Percentiles rank a stretch among this genome's conserved stretches.
Evolutionary conservation across 1,139 yeast genomes (phyloP).

Genomic region (Candida pseudoviswanathii): DNA sequence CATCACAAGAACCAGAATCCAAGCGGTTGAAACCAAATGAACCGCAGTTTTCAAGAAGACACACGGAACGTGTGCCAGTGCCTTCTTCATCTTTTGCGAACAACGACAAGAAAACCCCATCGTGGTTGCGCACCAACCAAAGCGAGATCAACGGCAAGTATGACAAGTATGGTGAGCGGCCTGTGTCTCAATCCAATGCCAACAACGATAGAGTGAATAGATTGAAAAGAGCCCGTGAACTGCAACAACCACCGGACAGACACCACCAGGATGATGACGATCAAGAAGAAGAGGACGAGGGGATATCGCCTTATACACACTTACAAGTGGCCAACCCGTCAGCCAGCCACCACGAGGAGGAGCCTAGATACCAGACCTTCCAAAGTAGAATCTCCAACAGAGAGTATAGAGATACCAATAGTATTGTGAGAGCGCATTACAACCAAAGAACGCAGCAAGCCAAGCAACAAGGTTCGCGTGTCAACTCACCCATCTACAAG

Average conservation of each 20-base stretch:
- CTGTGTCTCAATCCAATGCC: constrained; percentile 3
- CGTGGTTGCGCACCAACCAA: constrained; percentile 36
- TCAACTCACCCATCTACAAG: constrained; percentile 81
- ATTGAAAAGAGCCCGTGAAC: constrained; percentile 12
- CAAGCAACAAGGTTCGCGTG: constrained; percentile 59
- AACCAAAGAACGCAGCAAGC: constrained; percentile 80
- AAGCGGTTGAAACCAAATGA: constrained; percentile 13
- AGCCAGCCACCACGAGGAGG: constrained; percentile 12
- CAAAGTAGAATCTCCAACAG: constrained; percentile 41
- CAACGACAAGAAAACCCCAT: constrained; percentile 31
- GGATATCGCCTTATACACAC: constrained; percentile 33
- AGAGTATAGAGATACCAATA: constrained; percentile 46
- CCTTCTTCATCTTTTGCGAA: constrained; percentile 29
- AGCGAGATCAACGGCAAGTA: constrained; percentile 33
- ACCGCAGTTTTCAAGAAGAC: constrained; percentile 28
- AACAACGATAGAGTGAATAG: constrained; percentile 6
- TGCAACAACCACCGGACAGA: constrained; percentile 1
- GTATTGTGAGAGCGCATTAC: constrained; percentile 78
- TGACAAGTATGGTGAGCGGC: constrained; percentile 40
- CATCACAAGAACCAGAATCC: constrained; percentile 4
- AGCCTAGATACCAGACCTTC: constrained; percentile 36
- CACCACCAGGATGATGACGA: constrained; percentile 5
- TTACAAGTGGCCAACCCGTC: constrained; percentile 36
- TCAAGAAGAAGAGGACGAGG: constrained; percentile 15
- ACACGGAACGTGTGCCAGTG: neutral